A percentile compares a stretch with the other conserved stretches of the same genome.
Conservation (phyloP, 2,329 filamentous ascomycete species). For the Phialophora macrospora region DNA sequence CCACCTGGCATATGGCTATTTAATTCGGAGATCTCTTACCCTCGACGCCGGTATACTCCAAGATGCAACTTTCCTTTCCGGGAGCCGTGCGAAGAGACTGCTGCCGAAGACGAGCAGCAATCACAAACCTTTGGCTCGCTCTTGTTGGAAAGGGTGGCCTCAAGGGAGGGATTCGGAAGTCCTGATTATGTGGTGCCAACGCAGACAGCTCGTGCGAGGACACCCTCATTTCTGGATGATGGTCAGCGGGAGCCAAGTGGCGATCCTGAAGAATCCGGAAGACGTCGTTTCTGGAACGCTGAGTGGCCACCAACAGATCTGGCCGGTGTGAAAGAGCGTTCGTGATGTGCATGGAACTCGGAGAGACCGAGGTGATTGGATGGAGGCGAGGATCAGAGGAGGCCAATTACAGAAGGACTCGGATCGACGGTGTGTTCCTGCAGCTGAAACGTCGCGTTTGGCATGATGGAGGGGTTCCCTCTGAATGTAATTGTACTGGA, state of each 20-base stretch:
- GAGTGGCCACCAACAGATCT: conserved; percentile 18
- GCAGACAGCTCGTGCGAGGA: conserved; percentile 9
- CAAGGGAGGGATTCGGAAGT: not conserved
- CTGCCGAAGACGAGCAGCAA: not conserved
- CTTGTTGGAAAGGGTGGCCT: not conserved
- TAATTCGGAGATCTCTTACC: not conserved
- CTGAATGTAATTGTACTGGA: not conserved
- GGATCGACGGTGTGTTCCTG: conserved; percentile 25
- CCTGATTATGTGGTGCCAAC: conserved; percentile 11
- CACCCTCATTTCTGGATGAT: not conserved
- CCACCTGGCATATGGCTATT: not conserved
- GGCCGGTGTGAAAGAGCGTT: conserved; percentile 26
- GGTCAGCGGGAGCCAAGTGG: conserved; percentile 8
- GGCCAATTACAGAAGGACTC: conserved; percentile 31
- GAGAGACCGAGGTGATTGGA: conserved; percentile 21
- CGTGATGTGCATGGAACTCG: conserved; percentile 10
- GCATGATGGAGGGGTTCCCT: conserved; percentile 1
- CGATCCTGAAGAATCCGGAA: conserved; percentile 8
- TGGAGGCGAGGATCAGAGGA: conserved; percentile 7
- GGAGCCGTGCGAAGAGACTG: not conserved
- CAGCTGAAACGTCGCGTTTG: conserved; percentile 30
- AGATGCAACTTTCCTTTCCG: not conserved
- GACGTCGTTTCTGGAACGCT: conserved; percentile 6
- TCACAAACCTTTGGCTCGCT: not conserved
- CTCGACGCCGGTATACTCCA: not conserved